Evolutionary conservation across 2,329 filamentous ascomycete species (phyloP), one percentile per base, ranked within the genome.

Genomic region (Fusarium graminum): DNA sequence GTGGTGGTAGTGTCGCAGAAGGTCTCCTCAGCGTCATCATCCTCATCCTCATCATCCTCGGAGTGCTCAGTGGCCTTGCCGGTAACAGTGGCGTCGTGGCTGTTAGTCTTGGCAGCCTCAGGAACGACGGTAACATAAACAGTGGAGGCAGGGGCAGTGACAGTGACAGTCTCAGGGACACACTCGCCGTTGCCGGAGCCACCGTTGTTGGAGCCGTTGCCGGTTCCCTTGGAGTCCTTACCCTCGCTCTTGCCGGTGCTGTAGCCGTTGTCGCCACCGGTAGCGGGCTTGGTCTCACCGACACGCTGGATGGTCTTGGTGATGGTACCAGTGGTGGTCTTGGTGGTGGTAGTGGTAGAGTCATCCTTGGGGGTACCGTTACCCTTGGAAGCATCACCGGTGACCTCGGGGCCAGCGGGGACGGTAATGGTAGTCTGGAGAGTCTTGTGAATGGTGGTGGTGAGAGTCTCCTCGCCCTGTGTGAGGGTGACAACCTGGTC

Each of bases 381-480:
- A 32, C 66, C 70, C 61, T 66, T 67, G 59, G 60, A 65, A 40
- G 56, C 61, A 6, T 62, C 54, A 12, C 42, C 52, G 30, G 68
- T 72, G 44, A 50, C 57, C 52, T 70, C 17, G 9, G 67, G 62
- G 25, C 44, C 47, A 19, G 36, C 65, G 26, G 73, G 69, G 53
- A 77, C 68, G 22, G 74, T 76, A 53, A 77, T 52, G 63, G 81
- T 80, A 68, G 77, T 72, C 71, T 79, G 68, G 67, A 79, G 73
- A 60, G 80, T 83, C 61, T 79, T 76, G 50, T 74, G 81, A 61
- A 85, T 73, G 56, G 81, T 78, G 71, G 80, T 82, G 63, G 75
- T 77, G 78, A 81, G 63, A 72, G 81, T 50, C 43, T 75, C 75
- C 38, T 68, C 74, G 60, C 78, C 77, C 25, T 77, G 59, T 43